These are phyloP conservation scores for Gleditsia sinensis DNA, from an alignment of 306 rosid species.

Conservation along the genomic window DNA sequence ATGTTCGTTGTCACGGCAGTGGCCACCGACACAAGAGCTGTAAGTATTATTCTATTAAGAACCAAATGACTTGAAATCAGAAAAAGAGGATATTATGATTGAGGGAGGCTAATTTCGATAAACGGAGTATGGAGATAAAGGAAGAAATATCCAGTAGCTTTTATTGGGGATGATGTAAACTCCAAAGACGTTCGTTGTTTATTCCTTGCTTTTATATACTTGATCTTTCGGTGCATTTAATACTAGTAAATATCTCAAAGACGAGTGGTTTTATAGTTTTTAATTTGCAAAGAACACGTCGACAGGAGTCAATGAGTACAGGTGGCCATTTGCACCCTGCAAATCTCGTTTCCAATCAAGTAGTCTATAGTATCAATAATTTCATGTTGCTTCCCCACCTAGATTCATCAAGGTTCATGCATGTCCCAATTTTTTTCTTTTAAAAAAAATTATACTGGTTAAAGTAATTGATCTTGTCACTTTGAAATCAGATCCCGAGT, in stretches of 20 bases:
- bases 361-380: neutral
- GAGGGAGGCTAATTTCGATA: neutral
- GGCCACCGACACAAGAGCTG: constrained; percentile 89
- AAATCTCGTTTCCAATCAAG: constrained; percentile 16
- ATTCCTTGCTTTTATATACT: neutral
- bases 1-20: constrained; percentile 94
- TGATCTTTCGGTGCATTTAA: neutral
- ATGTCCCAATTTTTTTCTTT: neutral
- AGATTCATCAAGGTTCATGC: constrained; percentile 19
- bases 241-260: neutral
- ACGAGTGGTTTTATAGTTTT: neutral
- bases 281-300: neutral
- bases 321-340: neutral
- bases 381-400: constrained; percentile 24
- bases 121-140: neutral
- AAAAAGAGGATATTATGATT: neutral
- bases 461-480: constrained; percentile 2
- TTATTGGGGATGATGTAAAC: too few species aligned
- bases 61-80: neutral
- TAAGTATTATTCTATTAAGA: constrained; percentile 42
- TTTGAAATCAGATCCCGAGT: neutral
- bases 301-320: constrained; percentile 21
- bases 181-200: neutral
- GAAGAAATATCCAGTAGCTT: neutral
- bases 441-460: neutral